Percentiles rank a stretch among this genome's conserved stretches.
phyloP scores from a whole-genome alignment of 208 protist genomes.

The Wallacemonas rigidus region DNA sequence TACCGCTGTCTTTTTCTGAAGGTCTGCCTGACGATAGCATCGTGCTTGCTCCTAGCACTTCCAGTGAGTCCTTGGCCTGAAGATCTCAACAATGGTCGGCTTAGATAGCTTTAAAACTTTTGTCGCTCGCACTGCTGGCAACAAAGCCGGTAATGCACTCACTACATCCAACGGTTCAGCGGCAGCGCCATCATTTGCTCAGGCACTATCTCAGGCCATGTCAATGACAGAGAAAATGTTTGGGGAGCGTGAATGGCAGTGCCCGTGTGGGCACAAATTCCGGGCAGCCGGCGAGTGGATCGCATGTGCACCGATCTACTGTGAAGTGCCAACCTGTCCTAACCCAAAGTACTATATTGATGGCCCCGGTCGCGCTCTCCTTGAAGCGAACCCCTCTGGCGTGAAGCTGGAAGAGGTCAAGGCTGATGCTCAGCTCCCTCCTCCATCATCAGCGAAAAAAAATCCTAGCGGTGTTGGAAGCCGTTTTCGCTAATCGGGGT shows the following conservation, averaged over 20 bases:
- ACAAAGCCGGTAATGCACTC: constrained; percentile 52
- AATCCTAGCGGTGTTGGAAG: constrained; percentile 50
- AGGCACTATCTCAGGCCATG: constrained; percentile 60
- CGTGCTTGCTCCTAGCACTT: no score
- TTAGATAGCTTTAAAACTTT: constrained; percentile 84
- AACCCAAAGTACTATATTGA: constrained; percentile 92
- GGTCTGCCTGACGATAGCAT: no score
- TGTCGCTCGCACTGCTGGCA: constrained; percentile 50
- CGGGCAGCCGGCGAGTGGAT: constrained; percentile 84
- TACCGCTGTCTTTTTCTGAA: no score
- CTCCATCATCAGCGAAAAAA: constrained; percentile 21
- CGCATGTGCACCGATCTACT: constrained; percentile 80
- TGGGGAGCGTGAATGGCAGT: constrained; percentile 88
- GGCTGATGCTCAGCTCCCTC: constrained; percentile 16
- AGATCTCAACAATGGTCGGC: constrained; percentile 34
- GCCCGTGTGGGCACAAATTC: constrained; percentile 89
- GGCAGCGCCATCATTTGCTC: constrained; percentile 45
- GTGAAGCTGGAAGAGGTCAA: constrained; percentile 78
- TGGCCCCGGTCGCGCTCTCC: constrained; percentile 74
- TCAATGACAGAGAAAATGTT: constrained; percentile 70
- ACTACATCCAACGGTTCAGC: constrained; percentile 30
- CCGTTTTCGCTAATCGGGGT: constrained; percentile 49
- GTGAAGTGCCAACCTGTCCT: constrained; percentile 88
- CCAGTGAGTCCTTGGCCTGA: no score
- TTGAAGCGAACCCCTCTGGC: constrained; percentile 84